Conservation (phyloP, 352 stramenopile genomes). For the Phytophthora sp. region DNA sequence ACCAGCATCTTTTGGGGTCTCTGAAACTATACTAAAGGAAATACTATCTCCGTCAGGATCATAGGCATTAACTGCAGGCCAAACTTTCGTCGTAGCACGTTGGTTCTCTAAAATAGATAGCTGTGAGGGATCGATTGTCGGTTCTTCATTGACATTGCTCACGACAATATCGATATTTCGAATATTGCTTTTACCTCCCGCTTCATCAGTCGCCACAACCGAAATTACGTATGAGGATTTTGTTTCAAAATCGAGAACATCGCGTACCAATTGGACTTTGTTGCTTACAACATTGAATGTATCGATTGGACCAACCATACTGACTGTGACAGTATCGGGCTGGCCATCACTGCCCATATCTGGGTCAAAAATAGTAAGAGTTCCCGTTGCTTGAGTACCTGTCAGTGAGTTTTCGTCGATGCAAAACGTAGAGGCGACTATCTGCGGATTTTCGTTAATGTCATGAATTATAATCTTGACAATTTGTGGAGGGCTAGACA, state of each 20-base stretch:
- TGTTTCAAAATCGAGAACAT: constrained; percentile 30
- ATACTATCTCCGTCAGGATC: constrained; percentile 29
- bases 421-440: constrained; percentile 21
- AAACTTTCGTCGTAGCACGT: constrained; percentile 17
- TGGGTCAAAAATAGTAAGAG: constrained; percentile 27
- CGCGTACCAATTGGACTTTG: constrained; percentile 16
- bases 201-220: constrained; percentile 23
- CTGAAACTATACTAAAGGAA: constrained; percentile 28
- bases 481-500: constrained; percentile 18
- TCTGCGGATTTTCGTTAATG: constrained; percentile 28
- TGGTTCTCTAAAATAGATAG: constrained; percentile 29
- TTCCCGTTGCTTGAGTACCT: constrained; percentile 10
- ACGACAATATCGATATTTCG: constrained; percentile 23
- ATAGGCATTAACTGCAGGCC: constrained; percentile 20
- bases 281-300: constrained; percentile 32
- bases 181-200: constrained; percentile 19
- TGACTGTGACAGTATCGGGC: constrained; percentile 11
- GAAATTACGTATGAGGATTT: constrained; percentile 23
- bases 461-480: constrained; percentile 27
- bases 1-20: neutral
- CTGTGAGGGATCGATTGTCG: constrained; percentile 15
- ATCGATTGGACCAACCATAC: constrained; percentile 2
- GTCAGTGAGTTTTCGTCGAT: constrained; percentile 31
- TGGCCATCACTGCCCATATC: constrained; percentile 18
- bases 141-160: constrained; percentile 31